Evolutionary conservation across 2,329 filamentous ascomycete genomes (phyloP).

Genomic region (Cordyceps tenuipes): DNA sequence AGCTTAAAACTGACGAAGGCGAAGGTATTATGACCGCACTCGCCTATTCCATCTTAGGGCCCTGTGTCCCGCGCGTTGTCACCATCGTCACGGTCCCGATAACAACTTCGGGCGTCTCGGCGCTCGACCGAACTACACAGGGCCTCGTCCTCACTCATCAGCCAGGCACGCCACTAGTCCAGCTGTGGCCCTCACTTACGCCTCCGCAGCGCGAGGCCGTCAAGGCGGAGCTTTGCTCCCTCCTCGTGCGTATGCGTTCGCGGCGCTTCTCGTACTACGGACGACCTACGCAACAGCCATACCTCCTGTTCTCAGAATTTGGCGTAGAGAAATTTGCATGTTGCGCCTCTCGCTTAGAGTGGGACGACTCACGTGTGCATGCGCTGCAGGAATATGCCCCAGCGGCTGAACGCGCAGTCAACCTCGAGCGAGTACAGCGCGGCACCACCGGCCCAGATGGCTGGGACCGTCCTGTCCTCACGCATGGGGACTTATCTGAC

Average conservation of each 20-base stretch:
- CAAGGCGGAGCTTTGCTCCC: background rate
- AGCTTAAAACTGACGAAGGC: background rate
- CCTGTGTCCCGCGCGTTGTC: background rate
- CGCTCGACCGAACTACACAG: background rate
- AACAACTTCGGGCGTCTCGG: background rate
- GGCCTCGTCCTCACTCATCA: background rate
- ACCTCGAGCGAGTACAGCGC: background rate
- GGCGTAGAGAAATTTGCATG: background rate
- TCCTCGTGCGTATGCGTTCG: background rate
- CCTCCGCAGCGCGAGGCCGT: background rate
- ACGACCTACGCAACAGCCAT: background rate
- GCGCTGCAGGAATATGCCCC: background rate
- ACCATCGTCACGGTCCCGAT: background rate
- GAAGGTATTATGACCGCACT: background rate
- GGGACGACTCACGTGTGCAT: background rate
- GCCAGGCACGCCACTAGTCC: constrained; percentile 1
- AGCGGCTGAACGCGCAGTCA: background rate
- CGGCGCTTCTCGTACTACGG: constrained; percentile 1
- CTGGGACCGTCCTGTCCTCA: background rate
- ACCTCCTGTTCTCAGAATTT: background rate
- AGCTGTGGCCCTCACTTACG: background rate
- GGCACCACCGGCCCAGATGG: background rate
- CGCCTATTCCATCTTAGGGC: background rate
- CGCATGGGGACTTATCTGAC: background rate
- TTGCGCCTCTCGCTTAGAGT: background rate